These are phyloP conservation scores for Trametes hirsuta DNA, from an alignment of 1,284 basidiomycete species.

Conservation along the genomic window DNA sequence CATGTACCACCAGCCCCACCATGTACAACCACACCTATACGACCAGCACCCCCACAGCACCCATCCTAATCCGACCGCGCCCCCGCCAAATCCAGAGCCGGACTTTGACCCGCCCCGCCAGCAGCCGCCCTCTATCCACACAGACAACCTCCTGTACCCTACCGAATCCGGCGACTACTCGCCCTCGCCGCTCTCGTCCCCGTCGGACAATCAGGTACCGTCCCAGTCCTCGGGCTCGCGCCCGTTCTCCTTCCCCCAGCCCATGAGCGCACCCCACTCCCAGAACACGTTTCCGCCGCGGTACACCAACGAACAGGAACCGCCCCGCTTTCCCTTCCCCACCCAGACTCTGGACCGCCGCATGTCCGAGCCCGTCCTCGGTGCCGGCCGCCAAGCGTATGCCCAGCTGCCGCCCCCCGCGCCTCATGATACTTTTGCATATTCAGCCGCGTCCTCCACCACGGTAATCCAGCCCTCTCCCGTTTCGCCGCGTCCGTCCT, in stretches of 20 bases:
- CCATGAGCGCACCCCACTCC: constrained; percentile 47
- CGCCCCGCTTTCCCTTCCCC: constrained; percentile 27
- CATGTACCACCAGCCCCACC: constrained; percentile 18
- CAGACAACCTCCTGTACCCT: constrained; percentile 21
- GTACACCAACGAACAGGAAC: constrained; percentile 12
- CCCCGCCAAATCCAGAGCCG: constrained; percentile 4
- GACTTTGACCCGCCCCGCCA: constrained; percentile 25
- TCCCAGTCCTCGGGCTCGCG: constrained; percentile 21
- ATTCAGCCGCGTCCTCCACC: constrained; percentile 34
- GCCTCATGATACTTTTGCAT: constrained; percentile 23
- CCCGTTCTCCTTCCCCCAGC: constrained; percentile 41
- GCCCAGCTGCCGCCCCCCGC: constrained; percentile 22
- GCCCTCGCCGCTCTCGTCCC: constrained; percentile 23
- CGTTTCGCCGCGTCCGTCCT: constrained; percentile 29
- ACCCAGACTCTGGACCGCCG: constrained; percentile 54
- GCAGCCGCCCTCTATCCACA: constrained; percentile 27
- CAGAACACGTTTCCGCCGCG: constrained; percentile 46
- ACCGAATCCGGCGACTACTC: constrained; percentile 19
- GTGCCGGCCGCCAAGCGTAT: constrained; percentile 23
- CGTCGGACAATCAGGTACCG: constrained; percentile 14
- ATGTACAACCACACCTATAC: constrained; percentile 16
- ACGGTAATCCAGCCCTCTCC: constrained; percentile 22
- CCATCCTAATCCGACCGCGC: constrained; percentile 29
- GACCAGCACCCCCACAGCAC: constrained; percentile 21
- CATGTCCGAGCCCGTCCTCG: constrained; percentile 62